Percentiles rank a stretch among this genome's conserved stretches.
These are phyloP conservation scores for Mucor saturninus DNA, from an alignment of 371 early-diverging fungal species.

Conservation along the genomic window DNA sequence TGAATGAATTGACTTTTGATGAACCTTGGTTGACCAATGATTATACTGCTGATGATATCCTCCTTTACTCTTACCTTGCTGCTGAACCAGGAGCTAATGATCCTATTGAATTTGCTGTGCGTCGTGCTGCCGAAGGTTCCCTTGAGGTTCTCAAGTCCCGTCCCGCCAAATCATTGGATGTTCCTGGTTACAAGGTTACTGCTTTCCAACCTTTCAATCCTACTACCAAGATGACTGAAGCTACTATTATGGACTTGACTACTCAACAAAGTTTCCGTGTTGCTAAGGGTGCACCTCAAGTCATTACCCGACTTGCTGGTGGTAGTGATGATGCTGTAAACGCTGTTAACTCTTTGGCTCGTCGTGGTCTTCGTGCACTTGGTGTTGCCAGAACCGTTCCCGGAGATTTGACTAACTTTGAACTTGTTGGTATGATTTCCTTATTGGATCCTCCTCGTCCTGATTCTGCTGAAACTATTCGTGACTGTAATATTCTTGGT, in stretches of 20 bases:
- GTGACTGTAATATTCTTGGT: slow-evolving; percentile 68
- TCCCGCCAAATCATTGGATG: slow-evolving; percentile 56
- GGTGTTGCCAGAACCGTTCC: slow-evolving; percentile 82
- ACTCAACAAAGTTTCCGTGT: slow-evolving; percentile 75
- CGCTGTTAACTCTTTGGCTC: slow-evolving; percentile 85
- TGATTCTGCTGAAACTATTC: slow-evolving; percentile 70
- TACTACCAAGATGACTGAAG: slow-evolving; percentile 82
- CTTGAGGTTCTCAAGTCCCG: slow-evolving; percentile 63
- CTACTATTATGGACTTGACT: slow-evolving; percentile 70
- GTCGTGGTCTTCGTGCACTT: slow-evolving; percentile 82
- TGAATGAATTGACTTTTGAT: slow-evolving; percentile 85
- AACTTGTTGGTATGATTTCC: slow-evolving; percentile 78
- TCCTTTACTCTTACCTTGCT: slow-evolving; percentile 79
- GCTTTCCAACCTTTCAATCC: slow-evolving; percentile 88
- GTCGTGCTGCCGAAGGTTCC: slow-evolving; percentile 74
- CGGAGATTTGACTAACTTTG: slow-evolving; percentile 65
- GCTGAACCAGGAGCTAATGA: slow-evolving; percentile 89
- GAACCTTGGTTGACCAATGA: slow-evolving; percentile 78
- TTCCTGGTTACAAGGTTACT: slow-evolving; percentile 74
- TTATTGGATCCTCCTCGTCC: slow-evolving; percentile 88
- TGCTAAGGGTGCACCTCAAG: slow-evolving; percentile 91
- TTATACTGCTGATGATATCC: slow-evolving; percentile 77
- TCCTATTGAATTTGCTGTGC: slow-evolving; percentile 85
- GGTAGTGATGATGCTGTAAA: slow-evolving; percentile 76
- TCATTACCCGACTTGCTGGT: slow-evolving; percentile 79